Evolutionary conservation across 768 basidiomycete genomes (phyloP).

Genomic region (Phylloporus arenicola): DNA sequence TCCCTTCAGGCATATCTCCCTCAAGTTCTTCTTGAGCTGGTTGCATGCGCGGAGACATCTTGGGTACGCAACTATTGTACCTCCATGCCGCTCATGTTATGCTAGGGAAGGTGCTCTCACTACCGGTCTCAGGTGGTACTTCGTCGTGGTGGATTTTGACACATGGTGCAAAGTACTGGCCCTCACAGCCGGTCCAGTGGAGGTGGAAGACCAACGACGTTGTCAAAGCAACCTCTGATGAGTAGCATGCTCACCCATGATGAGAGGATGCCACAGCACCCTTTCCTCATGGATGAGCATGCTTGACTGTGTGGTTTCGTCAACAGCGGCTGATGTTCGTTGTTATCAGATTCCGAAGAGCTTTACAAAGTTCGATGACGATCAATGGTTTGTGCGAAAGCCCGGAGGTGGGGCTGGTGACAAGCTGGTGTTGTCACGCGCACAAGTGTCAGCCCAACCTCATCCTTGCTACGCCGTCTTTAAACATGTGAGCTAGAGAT

Average conservation of each 20-base stretch:
- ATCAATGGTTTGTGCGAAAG: not conserved
- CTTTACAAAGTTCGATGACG: not conserved
- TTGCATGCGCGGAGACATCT: not conserved
- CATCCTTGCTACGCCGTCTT: too few species aligned
- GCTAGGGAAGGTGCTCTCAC: constrained; percentile 1
- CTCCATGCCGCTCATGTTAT: not conserved
- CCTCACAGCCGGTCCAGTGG: not conserved
- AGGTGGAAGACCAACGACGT: too few species aligned
- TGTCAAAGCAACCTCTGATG: too few species aligned
- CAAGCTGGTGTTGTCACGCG: too few species aligned
- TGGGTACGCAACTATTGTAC: not conserved
- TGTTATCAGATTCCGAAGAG: not conserved
- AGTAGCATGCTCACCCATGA: too few species aligned
- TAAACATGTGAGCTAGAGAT: too few species aligned
- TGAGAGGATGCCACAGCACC: too few species aligned
- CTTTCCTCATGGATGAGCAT: not conserved
- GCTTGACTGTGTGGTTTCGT: not conserved
- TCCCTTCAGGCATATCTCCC: not conserved
- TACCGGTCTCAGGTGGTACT: not conserved
- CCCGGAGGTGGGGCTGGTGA: too few species aligned
- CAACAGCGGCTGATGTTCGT: not conserved
- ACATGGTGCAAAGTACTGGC: not conserved
- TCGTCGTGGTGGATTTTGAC: not conserved
- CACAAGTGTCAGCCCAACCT: too few species aligned
- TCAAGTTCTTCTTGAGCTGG: not conserved